phyloP scores from a whole-genome alignment of 192 early-diverging fungal species.

The Pilaira anomala region DNA sequence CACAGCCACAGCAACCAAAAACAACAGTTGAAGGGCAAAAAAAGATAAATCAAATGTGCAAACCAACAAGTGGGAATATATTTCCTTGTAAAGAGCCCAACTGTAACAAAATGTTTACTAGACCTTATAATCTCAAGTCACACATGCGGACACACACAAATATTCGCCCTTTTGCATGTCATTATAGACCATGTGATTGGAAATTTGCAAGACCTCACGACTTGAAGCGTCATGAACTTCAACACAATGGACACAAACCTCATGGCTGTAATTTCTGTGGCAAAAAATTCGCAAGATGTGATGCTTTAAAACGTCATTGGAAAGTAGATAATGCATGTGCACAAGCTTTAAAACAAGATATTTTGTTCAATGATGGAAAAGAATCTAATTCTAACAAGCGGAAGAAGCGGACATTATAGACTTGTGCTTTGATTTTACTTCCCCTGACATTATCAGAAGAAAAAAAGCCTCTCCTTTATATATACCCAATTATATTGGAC shows the following conservation, averaged over 20 bases:
- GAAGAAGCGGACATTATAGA: too few relatives aligned
- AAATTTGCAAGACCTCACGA: slow-evolving; percentile 72
- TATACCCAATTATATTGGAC: too few relatives aligned
- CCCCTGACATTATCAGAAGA: too few relatives aligned
- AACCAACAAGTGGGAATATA: not conserved
- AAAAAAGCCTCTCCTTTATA: too few relatives aligned
- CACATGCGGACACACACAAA: slow-evolving; percentile 72
- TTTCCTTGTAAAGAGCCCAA: slow-evolving; percentile 24
- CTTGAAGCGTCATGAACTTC: slow-evolving; percentile 72
- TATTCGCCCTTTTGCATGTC: slow-evolving; percentile 69
- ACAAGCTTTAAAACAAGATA: slow-evolving; percentile 8
- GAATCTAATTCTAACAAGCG: too few relatives aligned
- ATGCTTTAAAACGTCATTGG: slow-evolving; percentile 65
- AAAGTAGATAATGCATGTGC: slow-evolving; percentile 16
- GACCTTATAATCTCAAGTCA: slow-evolving; percentile 75
- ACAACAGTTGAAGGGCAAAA: too few relatives aligned
- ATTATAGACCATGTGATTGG: slow-evolving; percentile 43
- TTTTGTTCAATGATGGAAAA: too few relatives aligned
- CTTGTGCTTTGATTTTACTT: too few relatives aligned
- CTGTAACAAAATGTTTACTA: slow-evolving; percentile 49
- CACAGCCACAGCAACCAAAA: too few relatives aligned
- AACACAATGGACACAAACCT: slow-evolving; percentile 72
- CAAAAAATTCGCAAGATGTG: slow-evolving; percentile 71
- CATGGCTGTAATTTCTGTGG: slow-evolving; percentile 72
- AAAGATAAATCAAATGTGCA: too few relatives aligned